Conservation (phyloP, 2,329 filamentous ascomycete genomes). For the Albifimbria verrucaria region DNA sequence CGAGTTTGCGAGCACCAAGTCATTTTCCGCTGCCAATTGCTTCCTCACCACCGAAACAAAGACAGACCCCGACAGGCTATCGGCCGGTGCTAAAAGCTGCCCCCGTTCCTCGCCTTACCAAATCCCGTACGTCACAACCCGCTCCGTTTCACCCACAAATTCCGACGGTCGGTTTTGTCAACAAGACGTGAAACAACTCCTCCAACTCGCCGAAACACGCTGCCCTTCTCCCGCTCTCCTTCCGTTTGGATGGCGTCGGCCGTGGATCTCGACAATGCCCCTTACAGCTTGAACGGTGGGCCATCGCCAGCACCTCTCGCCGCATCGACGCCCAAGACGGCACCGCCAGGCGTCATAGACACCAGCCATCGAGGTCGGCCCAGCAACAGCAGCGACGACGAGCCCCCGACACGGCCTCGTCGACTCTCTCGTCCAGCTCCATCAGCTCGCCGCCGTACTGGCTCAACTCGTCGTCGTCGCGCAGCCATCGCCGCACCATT, state of each 20-base stretch:
- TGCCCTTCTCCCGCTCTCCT: slow-evolving; percentile 12
- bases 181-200: not conserved
- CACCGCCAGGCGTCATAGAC: not conserved
- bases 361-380: slow-evolving; percentile 9
- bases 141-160: not conserved
- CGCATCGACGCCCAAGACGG: slow-evolving; percentile 14
- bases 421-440: slow-evolving; percentile 22
- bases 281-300: slow-evolving; percentile 15
- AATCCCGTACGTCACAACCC: not conserved
- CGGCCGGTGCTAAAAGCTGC: too few species aligned
- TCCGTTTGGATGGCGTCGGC: slow-evolving; percentile 32
- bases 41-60: too few species aligned
- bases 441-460: slow-evolving; percentile 43
- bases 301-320: slow-evolving; percentile 12
- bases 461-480: slow-evolving; percentile 23
- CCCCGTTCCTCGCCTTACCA: too few species aligned
- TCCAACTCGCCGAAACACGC: slow-evolving; percentile 3
- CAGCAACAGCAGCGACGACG: slow-evolving; percentile 7
- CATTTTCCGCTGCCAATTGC: too few species aligned
- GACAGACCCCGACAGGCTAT: too few species aligned
- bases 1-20: too few species aligned
- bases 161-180: not conserved
- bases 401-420: slow-evolving; percentile 16
- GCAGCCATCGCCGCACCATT: slow-evolving; percentile 30
- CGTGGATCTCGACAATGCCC: slow-evolving; percentile 21